Percentiles rank a stretch among this genome's conserved stretches.
Evolutionary conservation across 805 yeast genomes (phyloP).

Genomic region (Jamesozyma jinghongensis): DNA sequence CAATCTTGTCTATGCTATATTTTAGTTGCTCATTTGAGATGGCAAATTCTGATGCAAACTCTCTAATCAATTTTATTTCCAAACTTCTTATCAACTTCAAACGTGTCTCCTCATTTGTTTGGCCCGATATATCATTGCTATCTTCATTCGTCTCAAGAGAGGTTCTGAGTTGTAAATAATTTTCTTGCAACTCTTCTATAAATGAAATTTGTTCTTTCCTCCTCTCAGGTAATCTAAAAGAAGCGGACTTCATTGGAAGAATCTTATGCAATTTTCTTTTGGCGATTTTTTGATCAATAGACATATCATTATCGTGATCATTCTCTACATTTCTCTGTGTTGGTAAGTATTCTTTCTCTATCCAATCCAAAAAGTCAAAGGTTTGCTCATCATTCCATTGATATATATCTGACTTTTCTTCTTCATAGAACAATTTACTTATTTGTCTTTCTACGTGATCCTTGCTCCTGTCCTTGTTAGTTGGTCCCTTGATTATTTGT

Average conservation of each 20-base stretch:
- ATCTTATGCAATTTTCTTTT: constrained; percentile 21
- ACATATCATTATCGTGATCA: constrained; percentile 5
- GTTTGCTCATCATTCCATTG: constrained; percentile 18
- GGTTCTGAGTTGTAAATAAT: constrained; percentile 12
- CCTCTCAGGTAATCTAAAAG: background rate
- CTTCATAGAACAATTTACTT: constrained; percentile 4
- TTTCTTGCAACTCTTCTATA: constrained; percentile 21
- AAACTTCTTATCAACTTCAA: constrained; percentile 6
- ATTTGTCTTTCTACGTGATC: constrained; percentile 4
- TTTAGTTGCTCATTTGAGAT: constrained; percentile 10
- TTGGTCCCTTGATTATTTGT: background rate
- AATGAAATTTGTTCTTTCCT: constrained; percentile 5
- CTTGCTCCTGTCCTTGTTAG: constrained; percentile 1
- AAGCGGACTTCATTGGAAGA: constrained; percentile 14
- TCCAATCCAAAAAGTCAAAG: constrained; percentile 22
- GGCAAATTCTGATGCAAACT: constrained; percentile 12
- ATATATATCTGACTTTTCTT: constrained; percentile 5
- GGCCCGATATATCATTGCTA: background rate
- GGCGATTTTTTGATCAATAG: constrained; percentile 27
- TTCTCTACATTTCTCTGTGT: constrained; percentile 4
- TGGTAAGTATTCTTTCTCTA: constrained; percentile 18
- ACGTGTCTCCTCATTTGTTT: background rate
- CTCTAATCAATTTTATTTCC: constrained; percentile 10
- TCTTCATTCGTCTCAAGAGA: constrained; percentile 1
- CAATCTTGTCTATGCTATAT: constrained; percentile 8